phyloP scores from a whole-genome alignment of 768 basidiomycete species.

The Tylopilus plumbeoviolaceoides region DNA sequence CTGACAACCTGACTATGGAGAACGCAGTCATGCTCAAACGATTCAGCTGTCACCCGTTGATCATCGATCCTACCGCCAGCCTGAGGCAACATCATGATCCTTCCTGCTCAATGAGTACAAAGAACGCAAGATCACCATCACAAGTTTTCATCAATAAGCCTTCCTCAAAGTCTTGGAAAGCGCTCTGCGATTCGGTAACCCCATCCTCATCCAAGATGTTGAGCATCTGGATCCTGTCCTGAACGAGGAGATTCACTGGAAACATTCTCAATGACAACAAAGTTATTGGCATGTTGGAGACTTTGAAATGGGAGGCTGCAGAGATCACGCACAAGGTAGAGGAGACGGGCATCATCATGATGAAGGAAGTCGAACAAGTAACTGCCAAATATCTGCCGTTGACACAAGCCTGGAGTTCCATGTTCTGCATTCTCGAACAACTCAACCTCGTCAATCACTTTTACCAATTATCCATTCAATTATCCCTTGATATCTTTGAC shows the following conservation, averaged over 20 bases:
- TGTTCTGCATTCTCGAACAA: constrained; percentile 97
- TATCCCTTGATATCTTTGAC: constrained; percentile 99
- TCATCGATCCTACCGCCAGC: constrained; percentile 97
- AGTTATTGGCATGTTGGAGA: constrained; percentile 94
- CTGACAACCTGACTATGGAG: constrained; percentile 93
- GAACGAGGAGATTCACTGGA: constrained; percentile 90
- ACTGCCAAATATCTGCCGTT: constrained; percentile 92
- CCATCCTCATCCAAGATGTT: constrained; percentile 95
- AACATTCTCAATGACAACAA: constrained; percentile 99
- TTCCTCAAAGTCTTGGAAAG: constrained; percentile 99
- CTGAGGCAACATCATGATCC: constrained; percentile 92
- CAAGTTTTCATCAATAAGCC: constrained; percentile 96
- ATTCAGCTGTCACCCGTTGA: constrained; percentile 95
- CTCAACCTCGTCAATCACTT: constrained; percentile 93
- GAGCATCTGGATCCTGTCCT: constrained; percentile 97
- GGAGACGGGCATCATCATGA: constrained; percentile 96
- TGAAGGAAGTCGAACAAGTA: constrained; percentile 95
- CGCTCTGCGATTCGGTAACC: constrained; percentile 98
- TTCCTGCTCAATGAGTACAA: constrained; percentile 94
- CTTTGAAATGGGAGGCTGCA: constrained; percentile 91
- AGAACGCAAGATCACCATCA: constrained; percentile 95
- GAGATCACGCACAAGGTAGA: constrained; percentile 95
- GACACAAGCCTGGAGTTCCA: constrained; percentile 92
- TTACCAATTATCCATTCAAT: constrained; percentile 96
- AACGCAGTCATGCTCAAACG: constrained; percentile 99